Percentiles rank a stretch among this genome's conserved stretches.
phyloP scores from a whole-genome alignment of 257 asterid species.

The Plantago major region DNA sequence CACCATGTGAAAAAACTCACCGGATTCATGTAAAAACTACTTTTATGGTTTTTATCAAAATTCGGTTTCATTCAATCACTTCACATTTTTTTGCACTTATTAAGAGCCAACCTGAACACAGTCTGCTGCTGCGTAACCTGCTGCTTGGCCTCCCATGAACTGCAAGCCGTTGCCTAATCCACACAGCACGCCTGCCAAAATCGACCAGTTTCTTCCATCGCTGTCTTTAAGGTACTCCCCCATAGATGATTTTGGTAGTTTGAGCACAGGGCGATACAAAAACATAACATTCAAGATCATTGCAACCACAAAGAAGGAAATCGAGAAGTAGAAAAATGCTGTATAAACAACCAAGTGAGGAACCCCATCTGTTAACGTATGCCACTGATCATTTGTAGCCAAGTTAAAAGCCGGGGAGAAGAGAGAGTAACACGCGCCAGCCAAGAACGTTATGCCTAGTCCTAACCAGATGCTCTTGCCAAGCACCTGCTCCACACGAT shows the following conservation, averaged over 20 bases:
- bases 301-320: constrained; percentile 37
- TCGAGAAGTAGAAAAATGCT: constrained; percentile 55
- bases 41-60: no score
- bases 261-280: constrained; percentile 37
- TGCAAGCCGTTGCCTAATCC: constrained; percentile 53
- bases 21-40: no score
- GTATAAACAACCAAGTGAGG: constrained; percentile 39
- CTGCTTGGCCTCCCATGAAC: constrained; percentile 61
- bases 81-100: no score
- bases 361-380: constrained; percentile 27
- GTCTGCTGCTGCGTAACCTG: constrained; percentile 59
- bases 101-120: constrained; percentile 35
- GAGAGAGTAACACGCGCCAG: constrained; percentile 36
- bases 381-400: constrained; percentile 50
- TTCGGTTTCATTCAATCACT: no score
- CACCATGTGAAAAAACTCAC: no score
- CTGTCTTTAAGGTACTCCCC: constrained; percentile 32
- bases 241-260: constrained; percentile 43
- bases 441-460: constrained; percentile 40
- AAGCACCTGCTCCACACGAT: constrained; percentile 24
- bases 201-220: constrained; percentile 38
- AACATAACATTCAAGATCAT: constrained; percentile 27
- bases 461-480: constrained; percentile 44
- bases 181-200: constrained; percentile 36
- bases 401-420: constrained; percentile 55